These are phyloP conservation scores for Coniella vitis DNA, from an alignment of 2,329 filamentous ascomycete species.

Conservation along the genomic window DNA sequence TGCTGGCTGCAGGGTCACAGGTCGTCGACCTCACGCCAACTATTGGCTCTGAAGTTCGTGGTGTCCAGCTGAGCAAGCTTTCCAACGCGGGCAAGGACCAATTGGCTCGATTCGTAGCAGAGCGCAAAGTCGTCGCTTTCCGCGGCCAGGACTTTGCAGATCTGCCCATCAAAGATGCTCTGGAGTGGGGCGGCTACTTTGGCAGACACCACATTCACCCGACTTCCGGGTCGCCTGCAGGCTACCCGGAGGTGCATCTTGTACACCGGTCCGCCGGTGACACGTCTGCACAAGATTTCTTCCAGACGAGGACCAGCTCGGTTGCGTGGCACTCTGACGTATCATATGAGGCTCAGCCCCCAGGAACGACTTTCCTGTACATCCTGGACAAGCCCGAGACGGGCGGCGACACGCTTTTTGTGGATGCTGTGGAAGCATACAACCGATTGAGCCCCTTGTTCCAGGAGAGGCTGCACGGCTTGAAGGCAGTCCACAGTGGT, in stretches of 20 bases:
- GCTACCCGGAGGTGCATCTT: conserved; percentile 63
- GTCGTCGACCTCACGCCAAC: conserved; percentile 57
- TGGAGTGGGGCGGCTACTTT: conserved; percentile 57
- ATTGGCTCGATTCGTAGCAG: conserved; percentile 59
- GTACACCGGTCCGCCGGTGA: conserved; percentile 66
- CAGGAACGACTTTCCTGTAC: conserved; percentile 85
- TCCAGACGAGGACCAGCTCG: conserved; percentile 64
- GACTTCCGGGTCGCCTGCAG: conserved; percentile 60
- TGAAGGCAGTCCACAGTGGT: conserved; percentile 75
- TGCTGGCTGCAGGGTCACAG: conserved; percentile 44
- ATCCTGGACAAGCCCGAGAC: conserved; percentile 73
- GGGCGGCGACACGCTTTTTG: conserved; percentile 82
- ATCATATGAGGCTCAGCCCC: conserved; percentile 81
- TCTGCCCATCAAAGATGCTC: conserved; percentile 55
- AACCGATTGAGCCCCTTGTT: conserved; percentile 72
- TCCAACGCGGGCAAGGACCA: conserved; percentile 60
- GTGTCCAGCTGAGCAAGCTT: conserved; percentile 59
- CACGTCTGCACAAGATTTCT: conserved; percentile 51
- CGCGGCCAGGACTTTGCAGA: conserved; percentile 61
- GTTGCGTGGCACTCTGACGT: conserved; percentile 89
- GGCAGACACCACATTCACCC: conserved; percentile 64
- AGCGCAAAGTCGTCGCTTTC: conserved; percentile 66
- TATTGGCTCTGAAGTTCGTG: conserved; percentile 61
- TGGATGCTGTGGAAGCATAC: conserved; percentile 74
- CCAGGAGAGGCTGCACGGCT: conserved; percentile 70